Conservation (phyloP, 306 rosid genomes). For the Alnus rubra region DNA sequence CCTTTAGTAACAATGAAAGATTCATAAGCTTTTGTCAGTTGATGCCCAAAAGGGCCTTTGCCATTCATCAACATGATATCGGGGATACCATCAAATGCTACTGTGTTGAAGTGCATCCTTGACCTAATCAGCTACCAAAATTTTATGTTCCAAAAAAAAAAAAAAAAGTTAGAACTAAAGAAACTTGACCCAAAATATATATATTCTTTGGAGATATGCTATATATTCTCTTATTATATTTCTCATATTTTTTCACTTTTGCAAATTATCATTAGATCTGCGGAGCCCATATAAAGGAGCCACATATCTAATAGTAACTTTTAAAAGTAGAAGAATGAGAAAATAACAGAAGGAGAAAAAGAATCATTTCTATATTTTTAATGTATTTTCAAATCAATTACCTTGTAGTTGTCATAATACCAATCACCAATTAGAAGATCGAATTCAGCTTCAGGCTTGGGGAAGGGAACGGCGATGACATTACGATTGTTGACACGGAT, state of each 20-base stretch:
- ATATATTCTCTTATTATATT: no score
- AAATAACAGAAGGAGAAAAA: no score
- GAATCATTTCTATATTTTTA: not conserved
- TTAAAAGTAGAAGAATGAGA: no score
- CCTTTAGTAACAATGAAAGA: constrained; percentile 69
- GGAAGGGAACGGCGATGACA: constrained; percentile 64
- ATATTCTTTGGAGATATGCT: no score
- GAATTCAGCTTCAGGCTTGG: constrained; percentile 71
- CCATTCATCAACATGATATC: constrained; percentile 72
- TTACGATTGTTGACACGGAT: constrained; percentile 61
- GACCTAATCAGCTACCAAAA: constrained; percentile 48
- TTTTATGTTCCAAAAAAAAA: not conserved
- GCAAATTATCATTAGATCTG: no score
- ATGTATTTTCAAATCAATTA: constrained; percentile 7
- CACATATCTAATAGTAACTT: no score
- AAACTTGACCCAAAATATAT: not conserved
- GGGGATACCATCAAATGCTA: constrained; percentile 32
- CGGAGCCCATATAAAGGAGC: no score
- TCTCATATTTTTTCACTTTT: no score
- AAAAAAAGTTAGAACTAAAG: not conserved
- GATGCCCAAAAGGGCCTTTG: constrained; percentile 48
- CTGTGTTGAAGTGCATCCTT: constrained; percentile 9
- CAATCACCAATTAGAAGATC: constrained; percentile 86
- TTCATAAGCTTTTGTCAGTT: constrained; percentile 41
- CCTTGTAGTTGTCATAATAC: constrained; percentile 69